These are phyloP conservation scores for Populus euphratica DNA, from an alignment of 345 rosid species.

Conservation along the genomic window DNA sequence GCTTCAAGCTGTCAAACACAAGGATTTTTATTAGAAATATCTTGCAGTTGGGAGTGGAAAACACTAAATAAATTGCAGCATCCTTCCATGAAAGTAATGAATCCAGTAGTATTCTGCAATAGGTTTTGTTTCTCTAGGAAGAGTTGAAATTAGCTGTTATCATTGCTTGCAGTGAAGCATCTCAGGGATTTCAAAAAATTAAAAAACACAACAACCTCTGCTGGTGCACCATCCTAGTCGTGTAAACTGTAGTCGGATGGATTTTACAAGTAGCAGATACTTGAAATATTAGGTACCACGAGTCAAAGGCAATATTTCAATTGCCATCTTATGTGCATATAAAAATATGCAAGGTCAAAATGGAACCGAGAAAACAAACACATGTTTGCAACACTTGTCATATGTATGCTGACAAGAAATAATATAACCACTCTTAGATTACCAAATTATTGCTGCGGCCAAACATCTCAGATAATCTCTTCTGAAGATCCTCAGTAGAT, in stretches of 20 bases:
- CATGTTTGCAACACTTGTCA: not conserved
- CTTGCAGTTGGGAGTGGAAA: not conserved
- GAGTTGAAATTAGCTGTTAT: not conserved
- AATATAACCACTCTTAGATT: not conserved
- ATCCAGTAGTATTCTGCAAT: not conserved
- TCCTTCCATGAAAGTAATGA: not conserved
- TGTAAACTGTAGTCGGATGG: not conserved
- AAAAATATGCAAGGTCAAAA: not conserved
- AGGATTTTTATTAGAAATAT: not conserved
- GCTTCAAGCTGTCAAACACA: not conserved
- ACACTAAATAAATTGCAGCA: not conserved
- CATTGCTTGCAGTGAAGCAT: not conserved
- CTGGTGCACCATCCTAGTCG: not conserved
- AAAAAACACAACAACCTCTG: not conserved
- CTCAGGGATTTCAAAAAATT: not conserved
- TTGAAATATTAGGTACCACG: not conserved
- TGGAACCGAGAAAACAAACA: not conserved
- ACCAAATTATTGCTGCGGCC: conserved; percentile 13
- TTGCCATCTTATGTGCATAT: not conserved
- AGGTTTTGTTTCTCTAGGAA: not conserved
- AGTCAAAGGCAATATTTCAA: not conserved
- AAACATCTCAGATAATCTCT: conserved; percentile 20
- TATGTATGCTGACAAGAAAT: not conserved
- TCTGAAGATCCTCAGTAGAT: conserved; percentile 22
- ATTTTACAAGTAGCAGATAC: not conserved